Conservation (phyloP, 805 yeast genomes). For the Schwanniomyces sp. region DNA sequence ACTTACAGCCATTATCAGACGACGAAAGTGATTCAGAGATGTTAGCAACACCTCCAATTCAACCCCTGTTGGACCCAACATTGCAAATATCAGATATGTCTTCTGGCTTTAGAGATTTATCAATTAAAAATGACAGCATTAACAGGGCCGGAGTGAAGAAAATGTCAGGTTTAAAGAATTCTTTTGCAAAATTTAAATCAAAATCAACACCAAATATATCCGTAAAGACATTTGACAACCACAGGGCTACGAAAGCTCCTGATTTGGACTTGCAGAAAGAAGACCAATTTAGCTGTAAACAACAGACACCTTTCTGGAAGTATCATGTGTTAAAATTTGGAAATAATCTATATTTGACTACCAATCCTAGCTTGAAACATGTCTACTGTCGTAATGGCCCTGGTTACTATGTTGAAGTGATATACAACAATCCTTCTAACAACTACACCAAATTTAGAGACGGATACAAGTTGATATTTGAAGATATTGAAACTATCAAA, state of each 20-base stretch:
- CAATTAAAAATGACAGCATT: not conserved
- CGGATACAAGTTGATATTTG: constrained; percentile 28
- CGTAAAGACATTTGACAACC: not conserved
- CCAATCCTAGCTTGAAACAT: constrained; percentile 65
- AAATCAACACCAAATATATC: not conserved
- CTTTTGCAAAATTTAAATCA: constrained; percentile 4
- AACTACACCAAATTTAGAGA: constrained; percentile 1
- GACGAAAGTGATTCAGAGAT: constrained; percentile 3
- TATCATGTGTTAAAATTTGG: constrained; percentile 61
- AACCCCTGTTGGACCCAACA: not conserved
- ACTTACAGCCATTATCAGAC: constrained; percentile 19
- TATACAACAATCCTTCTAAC: not conserved
- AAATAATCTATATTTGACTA: constrained; percentile 58
- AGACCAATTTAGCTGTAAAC: not conserved
- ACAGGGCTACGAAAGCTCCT: not conserved
- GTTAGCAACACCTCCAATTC: not conserved
- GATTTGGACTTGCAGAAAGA: not conserved
- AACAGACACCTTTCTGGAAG: constrained; percentile 49
- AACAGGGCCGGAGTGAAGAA: not conserved
- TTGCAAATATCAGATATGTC: not conserved
- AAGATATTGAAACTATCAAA: constrained; percentile 19
- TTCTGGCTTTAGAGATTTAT: not conserved
- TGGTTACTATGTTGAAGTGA: constrained; percentile 52
- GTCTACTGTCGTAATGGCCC: constrained; percentile 61
- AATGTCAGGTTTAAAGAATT: not conserved